phyloP scores from a whole-genome alignment of 192 early-diverging fungal genomes.

The Haplosporangium gracile region DNA sequence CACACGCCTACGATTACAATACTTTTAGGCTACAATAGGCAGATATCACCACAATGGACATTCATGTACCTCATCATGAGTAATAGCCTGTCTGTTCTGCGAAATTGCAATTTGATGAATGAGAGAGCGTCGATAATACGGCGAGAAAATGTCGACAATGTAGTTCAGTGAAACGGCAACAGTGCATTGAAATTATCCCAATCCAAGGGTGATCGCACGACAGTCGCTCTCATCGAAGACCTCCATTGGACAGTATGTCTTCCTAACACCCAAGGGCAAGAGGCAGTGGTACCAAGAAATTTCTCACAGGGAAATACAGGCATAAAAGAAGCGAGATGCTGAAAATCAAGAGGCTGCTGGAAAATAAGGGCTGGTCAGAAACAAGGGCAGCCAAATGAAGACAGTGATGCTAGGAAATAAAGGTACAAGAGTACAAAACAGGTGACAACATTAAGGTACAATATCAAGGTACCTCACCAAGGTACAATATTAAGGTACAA shows the following conservation, averaged over 20 bases:
- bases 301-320: constrained; percentile 9
- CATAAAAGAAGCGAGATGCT: constrained; percentile 9
- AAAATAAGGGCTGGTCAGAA: constrained; percentile 7
- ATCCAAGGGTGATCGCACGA: neutral
- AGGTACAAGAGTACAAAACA: neutral
- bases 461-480: neutral
- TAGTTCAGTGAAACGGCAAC: constrained; percentile 9
- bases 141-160: constrained; percentile 9
- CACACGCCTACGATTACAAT: neutral
- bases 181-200: constrained; percentile 13
- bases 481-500: neutral
- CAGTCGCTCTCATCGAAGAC: constrained; percentile 8
- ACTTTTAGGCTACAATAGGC: neutral
- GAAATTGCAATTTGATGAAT: constrained; percentile 8
- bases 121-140: constrained; percentile 13
- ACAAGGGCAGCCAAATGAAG: constrained; percentile 7
- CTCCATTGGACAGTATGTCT: constrained; percentile 14
- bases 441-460: neutral
- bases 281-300: constrained; percentile 7
- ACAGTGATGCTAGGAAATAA: constrained; percentile 17
- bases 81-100: constrained; percentile 8
- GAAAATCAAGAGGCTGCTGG: neutral
- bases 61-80: constrained; percentile 12
- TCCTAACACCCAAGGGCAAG: constrained; percentile 3
- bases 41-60: neutral